Base-by-base conservation (phyloP, 176 grass and related monocot genomes). In the Zea luxurians region DNA sequence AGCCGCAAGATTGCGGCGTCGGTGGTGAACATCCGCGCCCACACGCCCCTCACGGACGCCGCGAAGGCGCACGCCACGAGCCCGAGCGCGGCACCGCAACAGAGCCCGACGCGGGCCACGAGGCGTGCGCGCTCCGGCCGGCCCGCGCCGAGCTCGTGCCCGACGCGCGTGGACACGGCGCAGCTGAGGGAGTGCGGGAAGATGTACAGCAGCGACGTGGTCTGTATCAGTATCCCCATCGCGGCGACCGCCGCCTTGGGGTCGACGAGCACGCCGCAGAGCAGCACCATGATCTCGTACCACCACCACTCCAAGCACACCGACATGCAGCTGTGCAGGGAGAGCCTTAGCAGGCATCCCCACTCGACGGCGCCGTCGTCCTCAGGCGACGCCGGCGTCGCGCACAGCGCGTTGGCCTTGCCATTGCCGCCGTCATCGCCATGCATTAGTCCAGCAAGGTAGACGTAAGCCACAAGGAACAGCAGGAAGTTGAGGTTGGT, bases 281-380 rank as follows among this genome's bases (percentile, higher is more conserved):
- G 85, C 34, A 97, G 72, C 54, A 97, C 86, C 94, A 97, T 91
- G 80, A 97, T 90, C 91, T 97, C 94, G 86, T 97, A 97, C 94
- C 94, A 97, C 94, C 94, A 97, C 94, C 94, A 97, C 72, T 97
- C 94, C 21, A 93, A 60, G 87, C 94, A 97, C 57, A 97, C 82
- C 8, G 90, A 93, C 61, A 89, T 74, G 84, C 91, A 93, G 81
- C 88, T 93, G 43, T 92, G 87, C 53, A 91, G 47, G n/a, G 94
- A 92, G 2, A 97, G 89, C 27, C 61, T 81, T 72, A 93, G 49
- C 65, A 93, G 50, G 57, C 62, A 63, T 7, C 77, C 41, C 94
- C 94, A 97, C 37, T 82, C 85, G 11, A 80, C 81, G 4, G 82
- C 47, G 47, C 48, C 82, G 5, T 83, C 83, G 20, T 63, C 74